A percentile compares a stretch with the other conserved stretches of the same genome.
phyloP scores from a whole-genome alignment of 176 grass and related monocot genomes.

The Zoysia pacifica region DNA sequence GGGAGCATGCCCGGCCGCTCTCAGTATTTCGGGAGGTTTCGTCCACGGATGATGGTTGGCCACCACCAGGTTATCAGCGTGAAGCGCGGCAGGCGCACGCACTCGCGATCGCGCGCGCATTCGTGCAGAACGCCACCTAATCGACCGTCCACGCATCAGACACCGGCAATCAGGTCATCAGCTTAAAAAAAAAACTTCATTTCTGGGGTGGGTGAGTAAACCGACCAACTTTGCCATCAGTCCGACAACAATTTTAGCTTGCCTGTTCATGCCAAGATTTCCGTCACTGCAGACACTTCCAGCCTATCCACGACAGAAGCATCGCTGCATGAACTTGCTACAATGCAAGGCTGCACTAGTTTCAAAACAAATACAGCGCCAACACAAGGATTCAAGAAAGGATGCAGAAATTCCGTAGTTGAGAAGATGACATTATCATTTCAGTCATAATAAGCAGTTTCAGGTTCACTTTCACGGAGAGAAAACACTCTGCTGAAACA shows the following conservation, averaged over 20 bases:
- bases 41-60: neutral
- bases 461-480: slow-evolving; percentile 41
- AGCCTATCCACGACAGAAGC: neutral
- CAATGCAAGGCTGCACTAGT: neutral
- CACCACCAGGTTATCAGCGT: too few relatives aligned
- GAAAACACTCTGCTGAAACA: slow-evolving; percentile 44
- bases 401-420: neutral
- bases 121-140: too few relatives aligned
- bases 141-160: too few relatives aligned
- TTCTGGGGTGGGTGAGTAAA: too few relatives aligned
- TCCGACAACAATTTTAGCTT: neutral
- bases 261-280: neutral
- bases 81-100: too few relatives aligned
- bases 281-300: too few relatives aligned
- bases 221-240: too few relatives aligned
- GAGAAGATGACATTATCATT: slow-evolving; percentile 19
- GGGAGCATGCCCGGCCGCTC: slow-evolving; percentile 21
- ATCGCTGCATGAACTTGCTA: neutral
- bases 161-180: too few relatives aligned
- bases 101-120: too few relatives aligned
- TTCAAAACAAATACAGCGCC: neutral
- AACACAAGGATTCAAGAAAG: neutral
- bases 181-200: too few relatives aligned
- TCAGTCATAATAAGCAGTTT: slow-evolving; percentile 40
- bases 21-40: neutral